Base-by-base conservation (phyloP, 1,139 yeast genomes). In the Yamadazyma sp. region DNA sequence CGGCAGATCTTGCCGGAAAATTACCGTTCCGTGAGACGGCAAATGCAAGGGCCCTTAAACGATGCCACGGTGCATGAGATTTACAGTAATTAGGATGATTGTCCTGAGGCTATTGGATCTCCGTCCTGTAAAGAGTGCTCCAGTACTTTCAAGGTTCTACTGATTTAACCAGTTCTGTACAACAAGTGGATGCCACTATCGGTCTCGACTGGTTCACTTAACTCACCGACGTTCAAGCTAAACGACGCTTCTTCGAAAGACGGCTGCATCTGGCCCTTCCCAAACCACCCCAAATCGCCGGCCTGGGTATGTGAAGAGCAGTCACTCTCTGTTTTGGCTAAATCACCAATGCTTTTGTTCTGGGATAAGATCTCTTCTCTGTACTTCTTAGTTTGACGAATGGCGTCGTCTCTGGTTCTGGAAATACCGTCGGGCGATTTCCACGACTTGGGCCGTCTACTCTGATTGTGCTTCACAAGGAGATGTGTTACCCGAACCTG, bases 181-280 rank as follows among this genome's bases (percentile, higher is more conserved):
- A 92, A 81, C 47, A 92, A 62, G 57, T 92, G 98, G 38, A 88
- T 82, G 14, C 98, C 98, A 52, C 95, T 84, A 51, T 86, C 95
- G 11, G 92, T 80, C 62, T 89, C 97, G 11, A 92, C 83, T 16
- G 89, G 78, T 37, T 80, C 86, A 54, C 95, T 84, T 38, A 86
- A 62, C 57, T 89, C 95, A 13, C 96, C 96, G 9, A 89, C 82
- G 50, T 86, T 79, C 50, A 92, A 69, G 7, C 66, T 81, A 58
- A 85, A 90, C 0, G 96, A 84, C 2, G 95, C 95, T 44, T 82
- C 82, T 59, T 92, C 98, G 56, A 92, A 92, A 42, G 83, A 69
- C 33, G 96, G 96, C 59, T 92, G 97, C 98, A 92, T 92, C 54
- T 84, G 90, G 27, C 96, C 96, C 43, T 75, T 79, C 17, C 86